Evolutionary conservation across 768 basidiomycete genomes (phyloP).

Genomic region (Auricularia heimuer): DNA sequence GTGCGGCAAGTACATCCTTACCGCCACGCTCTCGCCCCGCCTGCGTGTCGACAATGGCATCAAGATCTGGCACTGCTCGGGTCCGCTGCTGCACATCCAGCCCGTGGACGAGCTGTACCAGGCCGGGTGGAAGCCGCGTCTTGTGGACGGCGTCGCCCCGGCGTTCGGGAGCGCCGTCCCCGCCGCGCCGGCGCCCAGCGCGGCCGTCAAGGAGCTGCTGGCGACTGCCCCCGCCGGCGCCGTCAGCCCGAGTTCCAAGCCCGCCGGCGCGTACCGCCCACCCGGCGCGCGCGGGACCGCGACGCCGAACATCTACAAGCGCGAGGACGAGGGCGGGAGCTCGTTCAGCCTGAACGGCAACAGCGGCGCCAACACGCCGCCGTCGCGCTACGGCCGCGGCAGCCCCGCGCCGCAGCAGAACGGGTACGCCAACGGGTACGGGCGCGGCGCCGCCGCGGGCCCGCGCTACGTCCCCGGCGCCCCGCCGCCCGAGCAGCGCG

Average conservation of each 20-base stretch:
- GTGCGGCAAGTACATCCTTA: constrained; percentile 85
- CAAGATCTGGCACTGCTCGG: constrained; percentile 91
- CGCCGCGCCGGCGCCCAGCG: constrained; percentile 52
- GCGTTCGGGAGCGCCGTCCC: constrained; percentile 62
- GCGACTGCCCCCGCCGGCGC: constrained; percentile 39
- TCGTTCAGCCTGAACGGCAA: constrained; percentile 36
- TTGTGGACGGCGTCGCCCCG: constrained; percentile 47
- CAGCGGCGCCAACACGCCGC: constrained; percentile 48
- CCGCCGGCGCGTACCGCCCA: constrained; percentile 85
- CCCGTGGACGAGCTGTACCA: constrained; percentile 84
- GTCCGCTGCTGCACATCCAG: constrained; percentile 79
- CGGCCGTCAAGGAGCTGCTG: constrained; percentile 24
- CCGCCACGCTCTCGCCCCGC: constrained; percentile 91
- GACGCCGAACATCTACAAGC: constrained; percentile 81
- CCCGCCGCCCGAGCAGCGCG: constrained; percentile 36
- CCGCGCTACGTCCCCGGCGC: constrained; percentile 68
- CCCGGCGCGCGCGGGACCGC: constrained; percentile 86
- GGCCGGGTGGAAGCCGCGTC: constrained; percentile 68
- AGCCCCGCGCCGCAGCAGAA: constrained; percentile 38
- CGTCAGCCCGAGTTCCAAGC: constrained; percentile 45
- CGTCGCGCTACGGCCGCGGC: constrained; percentile 42
- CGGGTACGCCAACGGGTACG: constrained; percentile 20
- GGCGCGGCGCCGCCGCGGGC: constrained; percentile 18
- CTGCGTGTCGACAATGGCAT: constrained; percentile 95
- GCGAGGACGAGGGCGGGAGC: constrained; percentile 81